Conservation (phyloP, 1,139 yeast species). For the Debaryomyces psychrophilus region DNA sequence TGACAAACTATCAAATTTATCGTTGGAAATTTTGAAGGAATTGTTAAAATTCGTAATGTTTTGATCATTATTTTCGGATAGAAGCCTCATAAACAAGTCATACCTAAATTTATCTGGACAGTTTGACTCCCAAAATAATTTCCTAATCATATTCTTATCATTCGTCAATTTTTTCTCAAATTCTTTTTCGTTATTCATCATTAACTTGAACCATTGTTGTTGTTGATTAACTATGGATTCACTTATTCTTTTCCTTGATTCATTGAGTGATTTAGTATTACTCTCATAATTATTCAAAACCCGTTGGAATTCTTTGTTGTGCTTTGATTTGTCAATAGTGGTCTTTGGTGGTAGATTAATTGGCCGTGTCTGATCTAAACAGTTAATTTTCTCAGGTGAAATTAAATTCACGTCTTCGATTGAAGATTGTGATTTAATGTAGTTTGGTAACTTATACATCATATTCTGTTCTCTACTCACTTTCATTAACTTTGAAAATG, state of each 20-base stretch:
- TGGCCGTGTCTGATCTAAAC: slow-evolving; percentile 49
- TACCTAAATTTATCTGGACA: slow-evolving; percentile 33
- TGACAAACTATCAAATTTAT: slow-evolving; percentile 29
- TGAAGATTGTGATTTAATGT: slow-evolving; percentile 45
- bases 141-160: slow-evolving; percentile 38
- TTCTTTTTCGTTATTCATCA: slow-evolving; percentile 23
- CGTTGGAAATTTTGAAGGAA: slow-evolving; percentile 25
- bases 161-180: slow-evolving; percentile 31
- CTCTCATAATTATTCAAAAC: slow-evolving; percentile 37
- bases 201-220: slow-evolving; percentile 32
- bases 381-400: slow-evolving; percentile 45
- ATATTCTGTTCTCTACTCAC: slow-evolving; percentile 37
- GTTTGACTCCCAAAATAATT: slow-evolving; percentile 44
- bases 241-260: slow-evolving; percentile 24
- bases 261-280: slow-evolving; percentile 25
- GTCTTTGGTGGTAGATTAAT: slow-evolving; percentile 50
- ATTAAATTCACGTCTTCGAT: slow-evolving; percentile 44
- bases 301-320: slow-evolving; percentile 42
- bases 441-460: slow-evolving; percentile 44
- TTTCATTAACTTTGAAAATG: slow-evolving; percentile 37
- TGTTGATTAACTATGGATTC: slow-evolving; percentile 24
- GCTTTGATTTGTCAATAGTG: slow-evolving; percentile 38
- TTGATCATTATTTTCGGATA: slow-evolving; percentile 24
- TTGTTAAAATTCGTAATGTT: slow-evolving; percentile 20
- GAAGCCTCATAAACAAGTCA: slow-evolving; percentile 32